Conservation (phyloP, 495 filamentous ascomycete genomes). For the Penicillium paxilli region DNA sequence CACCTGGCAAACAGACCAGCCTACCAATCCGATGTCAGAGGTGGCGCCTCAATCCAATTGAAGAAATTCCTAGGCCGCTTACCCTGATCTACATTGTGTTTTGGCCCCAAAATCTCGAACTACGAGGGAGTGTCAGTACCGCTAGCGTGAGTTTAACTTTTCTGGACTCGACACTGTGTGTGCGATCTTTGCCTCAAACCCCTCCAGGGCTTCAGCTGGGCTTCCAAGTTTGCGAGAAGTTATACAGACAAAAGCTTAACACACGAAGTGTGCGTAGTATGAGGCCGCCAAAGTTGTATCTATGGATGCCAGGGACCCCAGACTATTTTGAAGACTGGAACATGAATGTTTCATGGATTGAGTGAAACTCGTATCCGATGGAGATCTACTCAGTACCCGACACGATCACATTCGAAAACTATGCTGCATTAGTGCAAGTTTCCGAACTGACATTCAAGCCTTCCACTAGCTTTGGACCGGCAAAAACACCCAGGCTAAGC, state of each 20-base stretch:
- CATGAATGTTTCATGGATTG: not conserved
- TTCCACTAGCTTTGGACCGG: not conserved
- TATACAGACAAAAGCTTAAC: too few species aligned
- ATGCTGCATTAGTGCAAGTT: not conserved
- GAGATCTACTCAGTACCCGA: not conserved
- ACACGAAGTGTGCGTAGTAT: too few species aligned
- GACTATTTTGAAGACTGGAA: not conserved
- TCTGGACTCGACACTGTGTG: not conserved
- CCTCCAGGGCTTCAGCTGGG: too few species aligned
- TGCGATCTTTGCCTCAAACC: not conserved
- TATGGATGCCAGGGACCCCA: too few species aligned
- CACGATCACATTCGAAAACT: not conserved
- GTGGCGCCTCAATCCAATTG: not conserved
- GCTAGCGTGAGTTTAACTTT: not conserved
- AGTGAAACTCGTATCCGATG: not conserved
- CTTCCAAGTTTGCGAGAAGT: too few species aligned
- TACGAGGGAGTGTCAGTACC: not conserved
- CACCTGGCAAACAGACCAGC: not conserved
- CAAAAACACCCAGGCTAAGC: not conserved
- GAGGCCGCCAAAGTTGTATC: too few species aligned
- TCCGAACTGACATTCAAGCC: not conserved
- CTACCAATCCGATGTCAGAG: not conserved
- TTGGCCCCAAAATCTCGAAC: not conserved
- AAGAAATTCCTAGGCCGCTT: not conserved
- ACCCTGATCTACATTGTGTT: not conserved